Evolutionary conservation across 2,329 filamentous ascomycete species (phyloP).

Genomic region (Tolypocladium sp.): DNA sequence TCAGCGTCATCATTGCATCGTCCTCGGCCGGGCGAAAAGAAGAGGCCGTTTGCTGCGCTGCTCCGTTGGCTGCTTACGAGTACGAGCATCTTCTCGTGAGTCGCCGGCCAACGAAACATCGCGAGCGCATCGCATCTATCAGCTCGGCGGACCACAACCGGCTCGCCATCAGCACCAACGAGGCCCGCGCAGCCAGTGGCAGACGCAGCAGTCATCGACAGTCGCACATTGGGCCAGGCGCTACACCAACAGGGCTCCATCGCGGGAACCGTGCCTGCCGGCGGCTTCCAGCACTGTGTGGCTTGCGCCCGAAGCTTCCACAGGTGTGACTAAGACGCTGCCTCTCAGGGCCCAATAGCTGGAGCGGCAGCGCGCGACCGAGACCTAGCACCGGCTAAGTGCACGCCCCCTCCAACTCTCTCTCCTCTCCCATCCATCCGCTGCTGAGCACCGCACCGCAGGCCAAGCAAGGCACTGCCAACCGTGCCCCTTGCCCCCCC

Average conservation of each 20-base stretch:
- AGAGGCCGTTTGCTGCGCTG: not conserved
- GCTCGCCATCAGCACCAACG: not conserved
- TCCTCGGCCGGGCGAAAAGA: not conserved
- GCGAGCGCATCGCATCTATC: not conserved
- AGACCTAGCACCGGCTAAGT: not conserved
- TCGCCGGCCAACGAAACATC: not conserved
- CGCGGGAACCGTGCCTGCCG: slow-evolving; percentile 4
- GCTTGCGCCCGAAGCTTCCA: slow-evolving; percentile 9
- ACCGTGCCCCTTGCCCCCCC: slow-evolving; percentile 4
- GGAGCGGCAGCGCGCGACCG: not conserved
- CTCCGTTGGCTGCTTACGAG: not conserved
- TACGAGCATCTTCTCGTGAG: not conserved
- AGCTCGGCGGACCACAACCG: not conserved
- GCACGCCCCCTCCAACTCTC: slow-evolving; percentile 1
- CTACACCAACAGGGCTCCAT: not conserved
- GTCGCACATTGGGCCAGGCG: not conserved
- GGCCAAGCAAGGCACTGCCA: not conserved
- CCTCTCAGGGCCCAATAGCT: not conserved
- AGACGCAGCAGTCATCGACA: not conserved
- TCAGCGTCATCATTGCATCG: not conserved
- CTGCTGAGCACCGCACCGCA: not conserved
- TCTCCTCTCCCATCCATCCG: not conserved
- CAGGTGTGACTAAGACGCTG: not conserved
- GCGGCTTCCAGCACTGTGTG: slow-evolving; percentile 10
- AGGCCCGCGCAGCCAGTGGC: not conserved